Conservation (phyloP, 2,329 filamentous ascomycete species). For the Colletotrichum sp. region DNA sequence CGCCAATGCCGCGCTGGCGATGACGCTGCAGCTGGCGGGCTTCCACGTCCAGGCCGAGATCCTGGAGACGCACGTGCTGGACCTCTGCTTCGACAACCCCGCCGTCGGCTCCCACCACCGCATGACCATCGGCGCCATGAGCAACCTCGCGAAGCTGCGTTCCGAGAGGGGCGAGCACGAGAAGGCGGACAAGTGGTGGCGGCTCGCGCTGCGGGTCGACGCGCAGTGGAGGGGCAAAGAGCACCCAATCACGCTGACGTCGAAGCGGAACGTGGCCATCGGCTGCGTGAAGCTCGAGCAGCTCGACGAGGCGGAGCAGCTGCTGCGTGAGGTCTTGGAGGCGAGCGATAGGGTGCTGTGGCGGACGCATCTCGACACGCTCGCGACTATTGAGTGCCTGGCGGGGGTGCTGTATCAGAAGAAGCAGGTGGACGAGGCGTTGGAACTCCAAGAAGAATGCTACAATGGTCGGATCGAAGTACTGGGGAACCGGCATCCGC, state of each 20-base stretch:
- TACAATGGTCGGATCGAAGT: neutral
- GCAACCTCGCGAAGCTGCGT: neutral
- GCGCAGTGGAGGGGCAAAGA: neutral
- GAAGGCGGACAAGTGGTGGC: neutral
- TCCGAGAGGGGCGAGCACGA: neutral
- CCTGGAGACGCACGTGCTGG: neutral
- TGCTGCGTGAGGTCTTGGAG: constrained; percentile 32
- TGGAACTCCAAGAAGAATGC: neutral
- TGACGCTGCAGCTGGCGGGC: neutral
- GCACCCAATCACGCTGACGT: neutral
- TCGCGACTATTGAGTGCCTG: neutral
- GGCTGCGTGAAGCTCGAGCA: constrained; percentile 31
- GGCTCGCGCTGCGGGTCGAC: neutral
- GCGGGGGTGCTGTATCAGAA: neutral
- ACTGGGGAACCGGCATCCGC: neutral
- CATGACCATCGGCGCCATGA: neutral
- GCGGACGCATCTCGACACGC: neutral
- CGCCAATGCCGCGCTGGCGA: neutral
- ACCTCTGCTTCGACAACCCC: neutral
- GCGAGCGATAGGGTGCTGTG: neutral
- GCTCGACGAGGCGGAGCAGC: constrained; percentile 34
- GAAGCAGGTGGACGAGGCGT: neutral
- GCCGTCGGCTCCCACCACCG: neutral
- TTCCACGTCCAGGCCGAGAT: neutral
- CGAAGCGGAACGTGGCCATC: neutral